Base-by-base conservation (phyloP, 2,329 filamentous ascomycete genomes). In the Myotisia sp. region DNA sequence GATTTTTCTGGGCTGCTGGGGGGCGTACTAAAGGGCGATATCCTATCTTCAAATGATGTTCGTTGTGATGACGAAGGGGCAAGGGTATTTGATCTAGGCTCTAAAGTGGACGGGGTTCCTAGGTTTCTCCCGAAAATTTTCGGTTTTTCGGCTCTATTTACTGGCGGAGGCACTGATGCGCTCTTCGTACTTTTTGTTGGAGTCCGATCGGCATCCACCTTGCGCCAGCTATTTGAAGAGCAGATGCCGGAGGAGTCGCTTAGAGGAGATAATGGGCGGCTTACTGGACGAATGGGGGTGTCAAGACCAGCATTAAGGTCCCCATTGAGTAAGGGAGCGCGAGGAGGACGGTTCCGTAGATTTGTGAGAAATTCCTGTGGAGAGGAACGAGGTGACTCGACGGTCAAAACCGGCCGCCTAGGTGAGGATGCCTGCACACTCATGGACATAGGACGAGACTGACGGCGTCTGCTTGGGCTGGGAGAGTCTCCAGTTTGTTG, bases 11-110 rank as follows among this genome's bases (percentile, higher is more conserved):
- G 70, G 50, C 79, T 87, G 45, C 74, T 76, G 0, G 86, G 84
- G 12, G 85, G 85, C 22, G 84, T 93, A 48, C 68, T 85, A 51
- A 94, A 93, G 0, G 87, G 86, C 1, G 87, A 93, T 0, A 75
- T 49, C 33, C 61, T 58, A 20, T 63, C 62, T 26, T 68, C 64
- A 2, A 53, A 49, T 4, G 50, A 42, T 2, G 42, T 39, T 6
- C 37, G 42, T 13, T 32, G 29, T 3, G 50, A 50, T 4, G 46
- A 39, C 5, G 36, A 43, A 13, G 52, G 54, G 18, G 51, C 40
- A 17, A 56, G 46, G 6, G 46, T 42, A 17, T 35, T 44, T 5
- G 40, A 12, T 13, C 30, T 24, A 18, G 17, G 29, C 29, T 42
- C 34, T 27, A 39, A 51, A 48, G 63, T 59, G 40, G 63, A 54